These are phyloP conservation scores for Lactifluus pinguis DNA, from an alignment of 768 basidiomycete genomes.

Conservation along the genomic window DNA sequence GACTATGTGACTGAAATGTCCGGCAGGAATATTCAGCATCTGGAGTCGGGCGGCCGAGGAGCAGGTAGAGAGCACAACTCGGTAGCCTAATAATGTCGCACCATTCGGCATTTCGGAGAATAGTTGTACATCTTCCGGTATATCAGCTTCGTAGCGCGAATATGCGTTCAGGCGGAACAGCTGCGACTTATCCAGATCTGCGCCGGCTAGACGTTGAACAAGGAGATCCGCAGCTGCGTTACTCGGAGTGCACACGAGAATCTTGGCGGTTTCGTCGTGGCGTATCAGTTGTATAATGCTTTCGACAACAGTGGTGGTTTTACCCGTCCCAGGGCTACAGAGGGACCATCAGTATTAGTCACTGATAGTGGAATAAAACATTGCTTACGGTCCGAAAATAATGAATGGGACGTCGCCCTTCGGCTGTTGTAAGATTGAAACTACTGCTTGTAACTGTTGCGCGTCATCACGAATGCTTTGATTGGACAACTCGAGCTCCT, in stretches of 20 bases:
- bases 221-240: conserved; percentile 32
- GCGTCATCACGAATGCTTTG: conserved; percentile 36
- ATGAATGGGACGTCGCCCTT: conserved; percentile 47
- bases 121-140: conserved; percentile 29
- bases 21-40: conserved; percentile 38
- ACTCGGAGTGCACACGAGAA: conserved; percentile 31
- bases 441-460: conserved; percentile 41
- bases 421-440: conserved; percentile 34
- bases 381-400: conserved; percentile 52
- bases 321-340: conserved; percentile 33
- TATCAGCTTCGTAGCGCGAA: conserved; percentile 30
- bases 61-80: conserved; percentile 52
- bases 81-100: conserved; percentile 32
- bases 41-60: conserved; percentile 42
- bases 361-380: not conserved
- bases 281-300: conserved; percentile 29
- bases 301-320: conserved; percentile 32
- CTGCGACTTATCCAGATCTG: conserved; percentile 20
- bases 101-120: conserved; percentile 32
- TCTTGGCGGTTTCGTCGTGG: conserved; percentile 16
- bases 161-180: conserved; percentile 49
- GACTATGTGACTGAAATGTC: conserved; percentile 54
- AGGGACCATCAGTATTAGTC: not conserved
- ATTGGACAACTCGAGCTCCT: conserved; percentile 30
- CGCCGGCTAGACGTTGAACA: conserved; percentile 22